phyloP scores from a whole-genome alignment of 495 filamentous ascomycete species.

The Elaphomyces granulatus region DNA sequence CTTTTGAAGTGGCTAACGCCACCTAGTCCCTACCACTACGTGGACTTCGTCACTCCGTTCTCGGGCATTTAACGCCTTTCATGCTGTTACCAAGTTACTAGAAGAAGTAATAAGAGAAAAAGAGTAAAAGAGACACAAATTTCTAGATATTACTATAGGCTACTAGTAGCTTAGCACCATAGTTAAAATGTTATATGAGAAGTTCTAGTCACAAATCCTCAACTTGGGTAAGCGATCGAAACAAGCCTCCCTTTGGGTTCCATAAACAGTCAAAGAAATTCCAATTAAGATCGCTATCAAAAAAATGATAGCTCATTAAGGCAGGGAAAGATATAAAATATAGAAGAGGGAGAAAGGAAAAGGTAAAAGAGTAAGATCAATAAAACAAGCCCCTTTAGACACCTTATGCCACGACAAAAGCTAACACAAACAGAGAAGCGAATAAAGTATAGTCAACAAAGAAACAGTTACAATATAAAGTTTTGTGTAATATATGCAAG shows the following conservation, averaged over 20 bases:
- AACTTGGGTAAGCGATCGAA: neutral
- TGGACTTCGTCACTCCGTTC: too few relatives aligned
- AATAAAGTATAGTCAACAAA: neutral
- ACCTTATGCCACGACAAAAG: neutral
- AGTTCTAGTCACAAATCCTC: neutral
- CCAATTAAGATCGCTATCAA: neutral
- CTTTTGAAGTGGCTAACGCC: neutral
- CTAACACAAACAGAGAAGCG: neutral
- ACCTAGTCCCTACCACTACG: neutral
- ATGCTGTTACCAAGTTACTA: too few relatives aligned
- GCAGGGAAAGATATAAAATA: constrained; percentile 4
- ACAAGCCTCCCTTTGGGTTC: neutral
- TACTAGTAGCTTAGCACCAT: neutral
- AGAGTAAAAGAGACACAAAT: too few relatives aligned
- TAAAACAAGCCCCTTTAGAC: constrained; percentile 6
- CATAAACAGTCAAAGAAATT: neutral
- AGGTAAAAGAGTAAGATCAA: constrained; percentile 5
- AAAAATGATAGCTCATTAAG: too few relatives aligned
- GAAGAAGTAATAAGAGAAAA: too few relatives aligned
- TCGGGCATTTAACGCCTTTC: too few relatives aligned
- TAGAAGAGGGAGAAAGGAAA: constrained; percentile 7
- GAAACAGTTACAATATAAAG: constrained; percentile 4
- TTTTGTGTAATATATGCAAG: constrained; percentile 5
- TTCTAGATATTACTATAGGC: neutral
- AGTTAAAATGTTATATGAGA: neutral